These are phyloP conservation scores for Rhizopogon vinicolor DNA, from an alignment of 768 basidiomycete genomes.

Conservation along the genomic window DNA sequence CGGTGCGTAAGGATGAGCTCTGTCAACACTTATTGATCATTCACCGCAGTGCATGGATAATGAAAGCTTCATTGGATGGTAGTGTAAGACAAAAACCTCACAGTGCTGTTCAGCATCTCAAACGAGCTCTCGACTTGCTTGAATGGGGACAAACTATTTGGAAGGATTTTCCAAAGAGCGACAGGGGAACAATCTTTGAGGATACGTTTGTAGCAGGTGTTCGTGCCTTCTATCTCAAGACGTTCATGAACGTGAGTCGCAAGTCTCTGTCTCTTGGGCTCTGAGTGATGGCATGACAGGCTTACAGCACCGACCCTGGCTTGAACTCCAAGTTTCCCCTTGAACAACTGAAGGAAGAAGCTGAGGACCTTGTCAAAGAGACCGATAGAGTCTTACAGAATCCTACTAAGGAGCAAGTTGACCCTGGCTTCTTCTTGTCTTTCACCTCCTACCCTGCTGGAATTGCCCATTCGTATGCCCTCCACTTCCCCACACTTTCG, in stretches of 20 bases:
- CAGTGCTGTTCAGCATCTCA: slow-evolving; percentile 6
- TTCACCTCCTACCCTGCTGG: slow-evolving; percentile 12
- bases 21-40: neutral
- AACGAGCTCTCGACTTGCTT: slow-evolving; percentile 10
- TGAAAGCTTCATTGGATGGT: slow-evolving; percentile 8
- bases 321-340: slow-evolving; percentile 7
- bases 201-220: slow-evolving; percentile 15
- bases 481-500: no score
- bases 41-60: slow-evolving; percentile 14
- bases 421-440: slow-evolving; percentile 12
- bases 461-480: slow-evolving; percentile 11
- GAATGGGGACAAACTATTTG: slow-evolving; percentile 12
- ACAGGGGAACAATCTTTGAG: slow-evolving; percentile 15
- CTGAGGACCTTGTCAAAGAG: slow-evolving; percentile 13
- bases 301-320: neutral
- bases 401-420: neutral
- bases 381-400: neutral
- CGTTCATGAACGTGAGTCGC: slow-evolving; percentile 3
- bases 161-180: slow-evolving; percentile 9
- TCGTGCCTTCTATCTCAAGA: slow-evolving; percentile 7
- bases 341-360: slow-evolving; percentile 12
- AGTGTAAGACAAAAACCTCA: neutral
- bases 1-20: slow-evolving; percentile 21
- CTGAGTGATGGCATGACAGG: neutral
- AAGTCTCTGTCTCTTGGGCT: neutral